Evolutionary conservation across 2,329 filamentous ascomycete genomes (phyloP).

Genomic region (Colletotrichum sp.): DNA sequence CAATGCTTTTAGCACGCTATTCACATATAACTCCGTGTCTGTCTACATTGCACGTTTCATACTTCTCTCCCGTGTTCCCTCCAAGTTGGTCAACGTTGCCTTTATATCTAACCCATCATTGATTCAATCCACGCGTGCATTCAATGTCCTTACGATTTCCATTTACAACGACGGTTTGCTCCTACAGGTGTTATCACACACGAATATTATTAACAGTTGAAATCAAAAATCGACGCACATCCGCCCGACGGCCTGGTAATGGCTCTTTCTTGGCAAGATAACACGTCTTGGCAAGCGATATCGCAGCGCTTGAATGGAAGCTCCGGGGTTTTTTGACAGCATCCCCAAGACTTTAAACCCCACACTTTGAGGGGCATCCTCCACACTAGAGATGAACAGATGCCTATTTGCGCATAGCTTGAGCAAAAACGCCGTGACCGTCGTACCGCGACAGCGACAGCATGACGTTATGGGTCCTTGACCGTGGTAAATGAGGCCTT

Average conservation of each 20-base stretch:
- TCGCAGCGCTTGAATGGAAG: not conserved
- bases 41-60: not conserved
- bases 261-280: conserved; percentile 9
- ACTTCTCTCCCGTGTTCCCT: not conserved
- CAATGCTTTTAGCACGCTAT: not conserved
- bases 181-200: not conserved
- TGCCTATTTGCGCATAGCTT: conserved; percentile 14
- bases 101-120: not conserved
- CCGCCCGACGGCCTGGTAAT: not conserved
- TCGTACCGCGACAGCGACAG: no score
- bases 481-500: not conserved
- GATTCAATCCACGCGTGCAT: not conserved
- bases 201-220: not conserved
- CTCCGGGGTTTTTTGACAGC: not conserved
- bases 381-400: conserved; percentile 4
- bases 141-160: not conserved
- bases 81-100: not conserved
- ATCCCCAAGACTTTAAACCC: not conserved
- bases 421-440: not conserved
- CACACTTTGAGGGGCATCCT: conserved; percentile 11
- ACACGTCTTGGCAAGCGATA: conserved; percentile 10
- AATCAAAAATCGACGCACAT: not conserved
- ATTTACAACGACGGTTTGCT: not conserved
- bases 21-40: not conserved
- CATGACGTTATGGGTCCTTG: not conserved